A percentile compares a stretch with the other conserved stretches of the same genome.
phyloP scores from a whole-genome alignment of 2,329 filamentous ascomycete species.

The Beauveria scarabaeidicola region DNA sequence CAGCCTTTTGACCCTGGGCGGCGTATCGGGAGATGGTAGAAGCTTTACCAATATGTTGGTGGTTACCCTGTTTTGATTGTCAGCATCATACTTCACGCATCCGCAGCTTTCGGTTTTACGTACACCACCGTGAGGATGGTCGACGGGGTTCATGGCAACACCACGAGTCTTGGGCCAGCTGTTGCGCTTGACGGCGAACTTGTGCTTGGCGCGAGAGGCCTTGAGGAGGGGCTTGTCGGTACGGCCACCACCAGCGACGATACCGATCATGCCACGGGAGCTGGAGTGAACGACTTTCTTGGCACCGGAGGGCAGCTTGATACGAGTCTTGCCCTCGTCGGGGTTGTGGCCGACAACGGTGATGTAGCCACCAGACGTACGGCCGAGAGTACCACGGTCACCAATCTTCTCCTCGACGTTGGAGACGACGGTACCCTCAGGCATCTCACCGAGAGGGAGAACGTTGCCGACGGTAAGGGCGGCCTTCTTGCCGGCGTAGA shows the following conservation, averaged over 20 bases:
- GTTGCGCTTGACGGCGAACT: constrained; percentile 99
- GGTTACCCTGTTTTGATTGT: constrained; percentile 70
- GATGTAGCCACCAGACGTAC: constrained; percentile 99
- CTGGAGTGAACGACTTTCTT: constrained; percentile 97
- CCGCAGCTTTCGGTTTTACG: constrained; percentile 24
- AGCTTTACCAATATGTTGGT: constrained; percentile 99
- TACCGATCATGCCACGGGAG: constrained; percentile 97
- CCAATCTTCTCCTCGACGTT: constrained; percentile 99
- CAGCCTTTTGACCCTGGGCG: constrained; percentile 97
- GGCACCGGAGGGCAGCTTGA: constrained; percentile 97
- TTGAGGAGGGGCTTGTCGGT: constrained; percentile 99
- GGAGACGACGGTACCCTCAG: constrained; percentile 97
- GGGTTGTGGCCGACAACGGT: constrained; percentile 97
- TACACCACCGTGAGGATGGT: constrained; percentile 95
- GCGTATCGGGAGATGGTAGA: constrained; percentile 99
- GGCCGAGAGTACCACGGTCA: constrained; percentile 91
- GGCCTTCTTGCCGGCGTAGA: constrained; percentile 99
- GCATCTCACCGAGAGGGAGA: constrained; percentile 86
- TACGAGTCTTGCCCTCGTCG: constrained; percentile 97
- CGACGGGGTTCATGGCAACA: constrained; percentile 99
- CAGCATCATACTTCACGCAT: constrained; percentile 25
- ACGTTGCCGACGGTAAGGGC: constrained; percentile 95
- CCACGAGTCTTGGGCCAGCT: constrained; percentile 99
- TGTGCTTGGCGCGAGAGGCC: constrained; percentile 99
- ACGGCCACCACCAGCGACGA: constrained; percentile 97